Base-by-base conservation (phyloP, 163 green algal species). In the Chlamydomonas reinhardtii region DNA sequence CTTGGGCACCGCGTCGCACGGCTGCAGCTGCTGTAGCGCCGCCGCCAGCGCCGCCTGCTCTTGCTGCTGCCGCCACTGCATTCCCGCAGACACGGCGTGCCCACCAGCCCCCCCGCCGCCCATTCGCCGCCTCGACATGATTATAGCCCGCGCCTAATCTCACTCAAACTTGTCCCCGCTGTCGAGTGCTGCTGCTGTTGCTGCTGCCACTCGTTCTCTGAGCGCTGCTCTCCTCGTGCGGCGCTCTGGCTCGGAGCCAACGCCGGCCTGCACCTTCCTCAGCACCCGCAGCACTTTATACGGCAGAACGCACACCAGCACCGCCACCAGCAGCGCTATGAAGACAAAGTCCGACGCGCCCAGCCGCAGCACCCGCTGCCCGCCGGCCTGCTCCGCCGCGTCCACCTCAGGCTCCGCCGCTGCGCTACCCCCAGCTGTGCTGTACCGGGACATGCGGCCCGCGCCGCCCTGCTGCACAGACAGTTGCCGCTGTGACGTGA, bases 41-140 rank as follows among this genome's bases (percentile, higher is more conserved):
- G 69, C 70, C 56, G 54, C 20, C 80, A 86, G 80, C 54, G 54
- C 70, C 34, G 66, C 35, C 34, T 73, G 54, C 80, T 86, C 32
- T 70, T 86, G 80, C 80, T 86, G 80, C 80, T 72, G 69, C 80
- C 80, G 69, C 80, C 80, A 86, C 9, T 25, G 16, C 66, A 11
- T 70, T 0, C 29, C 52, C 4, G 79, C 79, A 20, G 77, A n/a
- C 16, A 32, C 17, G 20, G 66, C 16, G 17, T 29, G 68, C 20
- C 22, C 48, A 6, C 43, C 66, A n/a, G 29, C 66, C 31, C 31
- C 66, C 8, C 66, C n/a, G 66, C 66, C 2, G 20, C 0, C 31
- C 29, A 9, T 52, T 5, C 78, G 52, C n/a, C 78, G 78, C 69
- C n/a, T 25, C 24, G 61, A 29, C 77, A 74, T 76, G 22, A 15